A percentile compares a stretch with the other conserved stretches of the same genome.
Evolutionary conservation across 345 rosid species (phyloP).

Genomic region (Citrus hindsii): DNA sequence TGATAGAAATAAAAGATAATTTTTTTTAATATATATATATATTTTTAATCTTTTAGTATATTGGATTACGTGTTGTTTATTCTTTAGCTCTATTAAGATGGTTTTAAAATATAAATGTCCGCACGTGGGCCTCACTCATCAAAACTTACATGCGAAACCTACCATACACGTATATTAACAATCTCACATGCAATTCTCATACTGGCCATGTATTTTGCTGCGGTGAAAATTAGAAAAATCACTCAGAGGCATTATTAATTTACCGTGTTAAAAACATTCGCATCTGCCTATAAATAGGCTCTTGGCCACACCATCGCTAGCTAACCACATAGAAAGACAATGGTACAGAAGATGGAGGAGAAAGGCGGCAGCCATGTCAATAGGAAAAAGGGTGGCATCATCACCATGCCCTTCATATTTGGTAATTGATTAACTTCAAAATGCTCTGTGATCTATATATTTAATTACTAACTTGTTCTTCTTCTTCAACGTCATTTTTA

Average conservation of each 20-base stretch:
- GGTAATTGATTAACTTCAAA: conserved; percentile 22
- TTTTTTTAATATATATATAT: too few relatives aligned
- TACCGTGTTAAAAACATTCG: conserved; percentile 6
- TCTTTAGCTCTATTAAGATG: too few relatives aligned
- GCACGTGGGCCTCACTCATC: too few relatives aligned
- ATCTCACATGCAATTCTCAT: not conserved
- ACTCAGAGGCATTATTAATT: not conserved
- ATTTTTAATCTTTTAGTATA: too few relatives aligned
- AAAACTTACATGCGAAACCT: too few relatives aligned
- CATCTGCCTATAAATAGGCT: conserved; percentile 14
- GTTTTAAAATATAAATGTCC: too few relatives aligned
- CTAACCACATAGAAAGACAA: not conserved
- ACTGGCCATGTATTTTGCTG: not conserved
- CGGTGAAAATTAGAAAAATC: not conserved
- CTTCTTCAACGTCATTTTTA: not conserved
- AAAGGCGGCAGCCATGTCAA: conserved; percentile 31
- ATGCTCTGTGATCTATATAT: not conserved
- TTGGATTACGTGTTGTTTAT: too few relatives aligned
- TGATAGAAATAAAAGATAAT: too few relatives aligned
- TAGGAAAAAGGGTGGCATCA: conserved; percentile 49
- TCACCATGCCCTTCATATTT: conserved; percentile 81
- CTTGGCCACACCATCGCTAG: not conserved
- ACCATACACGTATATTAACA: too few relatives aligned
- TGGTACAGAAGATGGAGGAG: conserved; percentile 28
- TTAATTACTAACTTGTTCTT: not conserved